Conservation (phyloP, 306 rosid genomes). For the Vigna trinervia region DNA sequence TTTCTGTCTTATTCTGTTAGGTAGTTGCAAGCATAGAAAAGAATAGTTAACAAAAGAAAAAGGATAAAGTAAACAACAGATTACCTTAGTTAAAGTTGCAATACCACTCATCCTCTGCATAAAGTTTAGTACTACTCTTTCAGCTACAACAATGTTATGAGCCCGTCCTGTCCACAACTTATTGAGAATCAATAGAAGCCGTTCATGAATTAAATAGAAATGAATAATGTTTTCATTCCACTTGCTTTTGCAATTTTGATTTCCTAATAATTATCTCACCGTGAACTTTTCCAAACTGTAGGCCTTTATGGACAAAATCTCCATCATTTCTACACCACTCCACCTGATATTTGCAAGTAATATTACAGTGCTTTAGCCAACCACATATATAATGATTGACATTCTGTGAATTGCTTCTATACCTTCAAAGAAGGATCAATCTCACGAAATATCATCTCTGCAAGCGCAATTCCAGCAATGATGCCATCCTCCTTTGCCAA, state of each 20-base stretch:
- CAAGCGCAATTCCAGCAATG: constrained; percentile 82
- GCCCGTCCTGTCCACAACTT: constrained; percentile 73
- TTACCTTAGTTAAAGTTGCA: constrained; percentile 90
- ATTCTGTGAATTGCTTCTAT: constrained; percentile 37
- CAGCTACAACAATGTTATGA: constrained; percentile 81
- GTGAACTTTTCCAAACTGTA: constrained; percentile 83
- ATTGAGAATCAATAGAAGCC: constrained; percentile 29
- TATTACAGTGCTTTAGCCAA: constrained; percentile 36
- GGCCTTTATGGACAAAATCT: constrained; percentile 73
- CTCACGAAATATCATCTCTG: constrained; percentile 80
- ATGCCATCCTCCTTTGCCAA: constrained; percentile 92
- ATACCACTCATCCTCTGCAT: constrained; percentile 99
- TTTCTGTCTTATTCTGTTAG: constrained; percentile 13
- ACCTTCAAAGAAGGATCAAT: constrained; percentile 90
- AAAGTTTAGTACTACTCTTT: constrained; percentile 88
- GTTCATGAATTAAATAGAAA: constrained; percentile 38
- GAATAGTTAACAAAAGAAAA: constrained; percentile 2
- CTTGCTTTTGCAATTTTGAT: neutral
- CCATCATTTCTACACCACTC: constrained; percentile 89
- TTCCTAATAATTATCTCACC: constrained; percentile 56
- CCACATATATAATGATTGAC: constrained; percentile 36
- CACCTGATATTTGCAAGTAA: constrained; percentile 62
- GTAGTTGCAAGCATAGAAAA: neutral
- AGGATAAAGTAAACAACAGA: constrained; percentile 20
- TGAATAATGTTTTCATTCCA: neutral